Evolutionary conservation across 176 grass and related monocot species (phyloP).

Genomic region (Avena atlantica): DNA sequence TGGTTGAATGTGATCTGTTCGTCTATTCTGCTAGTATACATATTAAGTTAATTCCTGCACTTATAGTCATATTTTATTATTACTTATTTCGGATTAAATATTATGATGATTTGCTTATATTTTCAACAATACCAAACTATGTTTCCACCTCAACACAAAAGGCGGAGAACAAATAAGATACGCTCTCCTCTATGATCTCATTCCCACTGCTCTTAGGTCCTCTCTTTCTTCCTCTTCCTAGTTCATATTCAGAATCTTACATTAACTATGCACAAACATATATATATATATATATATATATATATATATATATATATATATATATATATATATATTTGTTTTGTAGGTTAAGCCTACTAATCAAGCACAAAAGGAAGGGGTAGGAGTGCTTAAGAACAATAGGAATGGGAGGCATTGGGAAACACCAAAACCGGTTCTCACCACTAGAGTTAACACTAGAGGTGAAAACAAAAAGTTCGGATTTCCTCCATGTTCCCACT

Average conservation of each 20-base stretch:
- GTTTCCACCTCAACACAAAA: not conserved
- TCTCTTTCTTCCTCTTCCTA: conserved; percentile 46
- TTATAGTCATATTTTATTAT: no score
- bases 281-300: no score
- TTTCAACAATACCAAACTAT: conserved; percentile 4
- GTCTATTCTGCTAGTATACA: no score
- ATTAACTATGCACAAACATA: not conserved
- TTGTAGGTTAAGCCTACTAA: not conserved
- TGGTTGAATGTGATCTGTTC: no score
- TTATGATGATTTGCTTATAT: no score
- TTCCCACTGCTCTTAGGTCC: conserved; percentile 27
- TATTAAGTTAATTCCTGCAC: no score
- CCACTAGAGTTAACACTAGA: not conserved
- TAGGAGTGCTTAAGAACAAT: conserved; percentile 31
- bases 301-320: no score
- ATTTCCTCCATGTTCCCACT: conserved; percentile 34
- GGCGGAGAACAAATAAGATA: not conserved
- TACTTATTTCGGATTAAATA: no score
- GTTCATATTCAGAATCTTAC: not conserved
- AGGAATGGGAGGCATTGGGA: conserved; percentile 41
- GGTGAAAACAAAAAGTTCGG: not conserved
- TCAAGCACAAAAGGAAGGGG: conserved; percentile 29
- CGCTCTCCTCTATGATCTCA: conserved; percentile 37
- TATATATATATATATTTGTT: no score
- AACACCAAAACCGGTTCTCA: conserved; percentile 12